A percentile compares a stretch with the other conserved stretches of the same genome.
phyloP scores from a whole-genome alignment of 2,329 filamentous ascomycete species.

The Fusarium keratoplasticum region DNA sequence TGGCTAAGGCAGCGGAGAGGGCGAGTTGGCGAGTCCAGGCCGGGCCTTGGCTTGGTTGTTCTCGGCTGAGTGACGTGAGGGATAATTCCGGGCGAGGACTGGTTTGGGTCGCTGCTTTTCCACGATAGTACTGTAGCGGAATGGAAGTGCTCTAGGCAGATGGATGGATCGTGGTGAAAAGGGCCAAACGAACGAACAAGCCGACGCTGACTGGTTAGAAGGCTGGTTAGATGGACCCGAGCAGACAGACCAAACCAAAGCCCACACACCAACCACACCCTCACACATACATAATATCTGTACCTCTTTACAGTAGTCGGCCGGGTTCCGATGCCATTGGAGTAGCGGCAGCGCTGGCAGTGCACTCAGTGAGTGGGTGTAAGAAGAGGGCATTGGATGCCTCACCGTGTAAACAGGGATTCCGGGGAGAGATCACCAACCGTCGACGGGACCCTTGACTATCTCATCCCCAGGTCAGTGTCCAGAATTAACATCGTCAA shows the following conservation, averaged over 20 bases:
- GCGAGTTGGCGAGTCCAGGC: conserved; percentile 28
- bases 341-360: conserved; percentile 35
- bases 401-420: conserved; percentile 38
- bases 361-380: conserved; percentile 23
- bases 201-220: conserved; percentile 39
- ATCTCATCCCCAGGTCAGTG: conserved; percentile 6
- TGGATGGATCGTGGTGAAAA: conserved; percentile 35
- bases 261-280: conserved; percentile 42
- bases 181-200: conserved; percentile 38
- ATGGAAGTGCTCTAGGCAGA: conserved; percentile 17
- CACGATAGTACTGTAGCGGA: conserved; percentile 23
- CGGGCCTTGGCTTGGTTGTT: conserved; percentile 26
- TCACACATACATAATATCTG: conserved; percentile 37
- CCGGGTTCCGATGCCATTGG: conserved; percentile 42
- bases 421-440: conserved; percentile 21
- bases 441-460: conserved; percentile 19
- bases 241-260: conserved; percentile 42
- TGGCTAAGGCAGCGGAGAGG: conserved; percentile 18
- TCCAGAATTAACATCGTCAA: conserved; percentile 14
- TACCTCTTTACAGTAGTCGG: conserved; percentile 31
- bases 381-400: conserved; percentile 21
- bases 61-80: conserved; percentile 43
- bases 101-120: conserved; percentile 40
- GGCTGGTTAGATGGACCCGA: conserved; percentile 40
- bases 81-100: conserved; percentile 33